phyloP scores from a whole-genome alignment of 331 rosid genomes.

The Cucumis variabilis region DNA sequence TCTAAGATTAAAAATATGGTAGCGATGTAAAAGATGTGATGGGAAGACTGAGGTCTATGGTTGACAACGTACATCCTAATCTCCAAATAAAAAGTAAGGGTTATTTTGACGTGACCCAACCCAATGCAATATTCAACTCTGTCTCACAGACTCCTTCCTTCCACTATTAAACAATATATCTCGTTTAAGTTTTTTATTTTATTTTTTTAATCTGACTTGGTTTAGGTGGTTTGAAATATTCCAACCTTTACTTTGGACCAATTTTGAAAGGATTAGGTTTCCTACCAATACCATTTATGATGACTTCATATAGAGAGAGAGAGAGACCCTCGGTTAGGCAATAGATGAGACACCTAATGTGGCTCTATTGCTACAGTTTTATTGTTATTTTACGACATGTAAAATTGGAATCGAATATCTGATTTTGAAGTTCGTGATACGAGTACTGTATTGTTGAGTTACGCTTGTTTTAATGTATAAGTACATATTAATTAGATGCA shows the following conservation, averaged over 20 bases:
- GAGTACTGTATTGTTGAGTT: too few species aligned
- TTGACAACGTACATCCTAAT: too few species aligned
- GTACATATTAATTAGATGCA: too few species aligned
- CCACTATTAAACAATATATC: not conserved
- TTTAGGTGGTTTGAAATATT: constrained; percentile 13
- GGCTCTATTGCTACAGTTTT: too few species aligned
- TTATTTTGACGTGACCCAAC: not conserved
- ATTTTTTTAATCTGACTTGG: not conserved
- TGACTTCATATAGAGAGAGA: not conserved
- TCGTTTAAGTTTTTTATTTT: too few species aligned
- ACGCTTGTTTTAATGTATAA: too few species aligned
- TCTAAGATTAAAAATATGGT: too few species aligned
- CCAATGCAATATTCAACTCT: not conserved
- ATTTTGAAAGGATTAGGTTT: not conserved
- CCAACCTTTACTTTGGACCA: not conserved
- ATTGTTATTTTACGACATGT: too few species aligned
- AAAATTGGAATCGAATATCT: too few species aligned
- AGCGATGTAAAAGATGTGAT: too few species aligned
- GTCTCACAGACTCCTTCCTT: not conserved
- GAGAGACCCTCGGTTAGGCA: not conserved
- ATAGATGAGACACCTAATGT: not conserved
- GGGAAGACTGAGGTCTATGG: too few species aligned
- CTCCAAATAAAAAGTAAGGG: not conserved
- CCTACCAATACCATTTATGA: not conserved
- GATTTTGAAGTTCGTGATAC: too few species aligned